Evolutionary conservation across 805 yeast species (phyloP).

Genomic region (Sugiyamaella qingdaonensis): DNA sequence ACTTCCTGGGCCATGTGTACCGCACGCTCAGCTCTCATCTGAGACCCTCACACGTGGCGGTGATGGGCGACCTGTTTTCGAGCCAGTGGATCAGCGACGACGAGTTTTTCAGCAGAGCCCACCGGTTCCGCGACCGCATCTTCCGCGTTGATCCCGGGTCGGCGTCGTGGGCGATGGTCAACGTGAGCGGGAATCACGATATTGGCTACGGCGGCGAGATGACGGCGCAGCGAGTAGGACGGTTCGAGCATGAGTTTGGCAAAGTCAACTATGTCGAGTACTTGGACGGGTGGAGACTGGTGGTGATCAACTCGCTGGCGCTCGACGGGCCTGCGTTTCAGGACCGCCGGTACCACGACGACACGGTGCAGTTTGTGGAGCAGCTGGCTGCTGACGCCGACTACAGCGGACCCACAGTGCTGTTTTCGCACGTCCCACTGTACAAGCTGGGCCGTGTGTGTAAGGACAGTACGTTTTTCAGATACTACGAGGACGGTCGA

Average conservation of each 20-base stretch:
- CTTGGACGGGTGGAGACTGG: constrained; percentile 64
- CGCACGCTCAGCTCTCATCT: constrained; percentile 57
- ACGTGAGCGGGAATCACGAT: constrained; percentile 93
- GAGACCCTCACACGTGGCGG: constrained; percentile 75
- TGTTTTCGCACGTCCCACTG: constrained; percentile 87
- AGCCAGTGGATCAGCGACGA: constrained; percentile 92
- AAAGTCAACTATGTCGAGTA: constrained; percentile 78
- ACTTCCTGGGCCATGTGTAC: constrained; percentile 81
- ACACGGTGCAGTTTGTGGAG: constrained; percentile 70
- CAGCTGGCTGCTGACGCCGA: constrained; percentile 44
- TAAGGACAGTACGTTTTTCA: constrained; percentile 75
- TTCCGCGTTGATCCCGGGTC: constrained; percentile 22
- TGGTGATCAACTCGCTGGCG: constrained; percentile 78
- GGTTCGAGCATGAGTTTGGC: constrained; percentile 75
- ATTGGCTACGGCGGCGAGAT: constrained; percentile 95
- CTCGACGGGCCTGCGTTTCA: constrained; percentile 81
- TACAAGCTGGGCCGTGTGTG: constrained; percentile 80
- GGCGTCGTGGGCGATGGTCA: constrained; percentile 45
- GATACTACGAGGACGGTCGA: constrained; percentile 58
- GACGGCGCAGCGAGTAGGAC: constrained; percentile 81
- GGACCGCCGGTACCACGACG: constrained; percentile 62
- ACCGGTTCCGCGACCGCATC: constrained; percentile 43
- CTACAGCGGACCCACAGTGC: constrained; percentile 73
- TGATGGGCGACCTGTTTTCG: constrained; percentile 88
- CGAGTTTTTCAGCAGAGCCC: constrained; percentile 78